Conservation (phyloP, 2,329 filamentous ascomycete species). For the Stachybotrys chlorohalonatus region DNA sequence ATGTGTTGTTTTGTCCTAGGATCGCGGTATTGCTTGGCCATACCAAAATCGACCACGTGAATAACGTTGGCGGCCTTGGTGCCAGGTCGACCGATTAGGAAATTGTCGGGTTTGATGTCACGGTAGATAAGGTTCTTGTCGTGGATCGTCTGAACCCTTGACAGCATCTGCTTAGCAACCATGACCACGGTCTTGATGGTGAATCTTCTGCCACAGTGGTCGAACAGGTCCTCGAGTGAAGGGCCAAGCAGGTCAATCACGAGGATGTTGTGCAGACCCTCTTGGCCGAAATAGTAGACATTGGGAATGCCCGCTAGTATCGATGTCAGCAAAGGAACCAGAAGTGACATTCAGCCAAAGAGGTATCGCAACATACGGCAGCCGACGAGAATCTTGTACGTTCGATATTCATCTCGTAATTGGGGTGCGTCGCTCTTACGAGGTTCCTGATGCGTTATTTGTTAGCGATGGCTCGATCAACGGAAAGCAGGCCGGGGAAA, state of each 20-base stretch:
- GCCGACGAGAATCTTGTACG: conserved; percentile 98
- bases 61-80: conserved; percentile 97
- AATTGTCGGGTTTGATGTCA: conserved; percentile 99
- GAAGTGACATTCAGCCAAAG: conserved; percentile 18
- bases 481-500: conserved; percentile 14
- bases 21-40: conserved; percentile 99
- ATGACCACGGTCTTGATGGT: conserved; percentile 97
- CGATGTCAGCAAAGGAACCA: conserved; percentile 10
- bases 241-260: conserved; percentile 95
- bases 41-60: conserved; percentile 97
- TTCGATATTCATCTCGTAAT: conserved; percentile 94
- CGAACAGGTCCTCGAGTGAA: conserved; percentile 92
- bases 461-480: not conserved
- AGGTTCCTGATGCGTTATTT: conserved; percentile 62
- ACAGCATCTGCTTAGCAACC: conserved; percentile 99
- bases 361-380: conserved; percentile 63
- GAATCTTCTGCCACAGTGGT: conserved; percentile 93
- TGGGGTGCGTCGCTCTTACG: conserved; percentile 98
- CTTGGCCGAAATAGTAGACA: conserved; percentile 98
- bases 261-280: conserved; percentile 96
- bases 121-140: conserved; percentile 99
- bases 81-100: conserved; percentile 85
- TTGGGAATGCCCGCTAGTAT: conserved; percentile 86
- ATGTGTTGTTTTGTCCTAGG: conserved; percentile 99
- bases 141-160: conserved; percentile 86